Evolutionary conservation across 2,329 filamentous ascomycete genomes (phyloP).

Genomic region (Pseudopyrenochaeta lycopersici): DNA sequence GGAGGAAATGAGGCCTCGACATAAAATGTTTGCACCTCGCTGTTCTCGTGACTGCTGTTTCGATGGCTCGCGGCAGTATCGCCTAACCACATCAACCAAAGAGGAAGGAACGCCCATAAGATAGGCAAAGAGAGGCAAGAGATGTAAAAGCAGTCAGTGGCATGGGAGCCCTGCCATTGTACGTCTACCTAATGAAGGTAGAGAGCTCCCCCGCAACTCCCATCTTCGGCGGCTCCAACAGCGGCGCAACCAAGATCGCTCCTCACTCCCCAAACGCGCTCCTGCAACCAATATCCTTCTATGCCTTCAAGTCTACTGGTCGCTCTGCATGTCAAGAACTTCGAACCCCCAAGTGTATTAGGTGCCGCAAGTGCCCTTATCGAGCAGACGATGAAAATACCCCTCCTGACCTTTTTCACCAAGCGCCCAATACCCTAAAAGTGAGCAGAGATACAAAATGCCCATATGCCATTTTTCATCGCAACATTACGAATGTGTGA

Average conservation of each 20-base stretch:
- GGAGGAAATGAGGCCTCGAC: slow-evolving; percentile 7
- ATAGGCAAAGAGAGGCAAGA: slow-evolving; percentile 9
- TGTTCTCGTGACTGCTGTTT: slow-evolving; percentile 12
- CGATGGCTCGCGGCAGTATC: slow-evolving; percentile 3
- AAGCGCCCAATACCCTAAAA: no score
- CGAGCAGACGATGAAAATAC: not conserved
- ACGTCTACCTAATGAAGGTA: slow-evolving; percentile 16
- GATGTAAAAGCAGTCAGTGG: slow-evolving; percentile 18
- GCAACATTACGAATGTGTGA: slow-evolving; percentile 26
- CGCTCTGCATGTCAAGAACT: not conserved
- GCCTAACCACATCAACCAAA: slow-evolving; percentile 6
- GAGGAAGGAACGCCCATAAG: slow-evolving; percentile 9
- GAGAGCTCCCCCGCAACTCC: not conserved
- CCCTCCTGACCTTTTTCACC: no score
- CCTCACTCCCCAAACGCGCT: not conserved
- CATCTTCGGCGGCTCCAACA: not conserved
- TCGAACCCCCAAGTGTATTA: not conserved
- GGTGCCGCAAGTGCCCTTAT: not conserved
- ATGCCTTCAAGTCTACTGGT: not conserved
- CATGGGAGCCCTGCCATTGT: slow-evolving; percentile 13
- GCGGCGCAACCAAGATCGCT: not conserved
- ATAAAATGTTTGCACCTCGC: slow-evolving; percentile 11
- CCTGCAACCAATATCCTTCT: not conserved
- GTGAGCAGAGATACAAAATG: no score
- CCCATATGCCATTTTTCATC: slow-evolving; percentile 31